phyloP scores from a whole-genome alignment of 2,329 filamentous ascomycete species.

The Exophiala xenobiotica region DNA sequence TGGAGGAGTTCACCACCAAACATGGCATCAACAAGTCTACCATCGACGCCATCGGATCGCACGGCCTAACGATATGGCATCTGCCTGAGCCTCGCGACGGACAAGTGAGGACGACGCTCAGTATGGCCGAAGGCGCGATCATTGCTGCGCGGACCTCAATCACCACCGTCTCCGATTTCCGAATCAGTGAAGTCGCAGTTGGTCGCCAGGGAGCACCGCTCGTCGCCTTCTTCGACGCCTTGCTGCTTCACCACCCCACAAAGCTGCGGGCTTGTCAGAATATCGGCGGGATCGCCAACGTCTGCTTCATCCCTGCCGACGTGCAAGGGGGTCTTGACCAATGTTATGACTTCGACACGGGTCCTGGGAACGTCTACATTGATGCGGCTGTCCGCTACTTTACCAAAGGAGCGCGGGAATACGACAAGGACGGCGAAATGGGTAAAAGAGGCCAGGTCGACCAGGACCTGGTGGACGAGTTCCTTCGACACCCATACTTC shows the following conservation, averaged over 20 bases:
- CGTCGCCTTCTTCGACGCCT: slow-evolving; percentile 56
- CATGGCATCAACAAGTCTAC: slow-evolving; percentile 45
- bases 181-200: slow-evolving; percentile 56
- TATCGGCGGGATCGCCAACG: slow-evolving; percentile 60
- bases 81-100: slow-evolving; percentile 51
- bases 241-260: slow-evolving; percentile 55
- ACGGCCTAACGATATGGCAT: slow-evolving; percentile 60
- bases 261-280: slow-evolving; percentile 60
- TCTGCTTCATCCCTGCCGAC: slow-evolving; percentile 56
- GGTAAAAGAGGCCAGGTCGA: slow-evolving; percentile 51
- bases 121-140: slow-evolving; percentile 58
- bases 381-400: slow-evolving; percentile 57
- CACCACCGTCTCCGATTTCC: slow-evolving; percentile 59
- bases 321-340: slow-evolving; percentile 39
- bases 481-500: slow-evolving; percentile 54
- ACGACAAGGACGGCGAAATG: slow-evolving; percentile 55
- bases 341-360: slow-evolving; percentile 55
- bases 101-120: slow-evolving; percentile 49
- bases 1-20: slow-evolving; percentile 49
- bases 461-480: slow-evolving; percentile 53
- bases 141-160: slow-evolving; percentile 55
- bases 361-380: slow-evolving; percentile 57
- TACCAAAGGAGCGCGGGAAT: slow-evolving; percentile 51
- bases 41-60: slow-evolving; percentile 57
- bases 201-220: slow-evolving; percentile 56